Evolutionary conservation across 106 monocot genomes (phyloP).

Genomic region (Narthecium ossifragum): DNA sequence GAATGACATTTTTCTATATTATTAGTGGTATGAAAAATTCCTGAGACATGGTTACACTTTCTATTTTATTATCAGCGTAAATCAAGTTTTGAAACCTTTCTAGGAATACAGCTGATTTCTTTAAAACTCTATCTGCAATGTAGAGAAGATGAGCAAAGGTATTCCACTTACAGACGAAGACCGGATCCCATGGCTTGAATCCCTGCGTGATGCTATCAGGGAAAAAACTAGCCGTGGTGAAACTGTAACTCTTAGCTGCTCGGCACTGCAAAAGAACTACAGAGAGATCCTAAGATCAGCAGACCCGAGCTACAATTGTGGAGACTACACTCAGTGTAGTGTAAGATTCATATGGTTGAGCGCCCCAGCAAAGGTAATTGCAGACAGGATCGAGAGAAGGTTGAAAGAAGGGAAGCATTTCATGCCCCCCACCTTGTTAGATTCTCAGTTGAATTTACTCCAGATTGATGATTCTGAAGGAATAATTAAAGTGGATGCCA

Average conservation of each 20-base stretch:
- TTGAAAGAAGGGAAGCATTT: conserved; percentile 60
- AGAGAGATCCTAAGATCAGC: conserved; percentile 71
- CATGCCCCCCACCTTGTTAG: conserved; percentile 64
- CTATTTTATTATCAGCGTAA: neutral
- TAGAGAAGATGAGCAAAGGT: conserved; percentile 81
- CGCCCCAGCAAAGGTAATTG: conserved; percentile 43
- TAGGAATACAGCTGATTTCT: neutral
- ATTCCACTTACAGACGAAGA: conserved; percentile 67
- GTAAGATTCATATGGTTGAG: conserved; percentile 68
- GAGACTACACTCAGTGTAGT: conserved; percentile 28
- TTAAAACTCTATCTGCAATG: neutral
- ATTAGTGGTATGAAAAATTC: too few relatives aligned
- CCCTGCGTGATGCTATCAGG: conserved; percentile 36
- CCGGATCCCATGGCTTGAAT: conserved; percentile 78
- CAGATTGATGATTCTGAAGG: conserved; percentile 60
- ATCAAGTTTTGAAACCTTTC: neutral
- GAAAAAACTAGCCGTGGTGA: conserved; percentile 17
- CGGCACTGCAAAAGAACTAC: conserved; percentile 65
- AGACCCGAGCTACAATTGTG: conserved; percentile 30
- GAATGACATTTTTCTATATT: too few relatives aligned
- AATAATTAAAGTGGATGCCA: conserved; percentile 42
- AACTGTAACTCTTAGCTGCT: conserved; percentile 55
- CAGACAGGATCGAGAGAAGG: conserved; percentile 53
- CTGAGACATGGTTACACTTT: neutral
- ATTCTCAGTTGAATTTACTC: conserved; percentile 69